Conservation (phyloP, 179 eudicot species). For the Drosera spatulata region DNA sequence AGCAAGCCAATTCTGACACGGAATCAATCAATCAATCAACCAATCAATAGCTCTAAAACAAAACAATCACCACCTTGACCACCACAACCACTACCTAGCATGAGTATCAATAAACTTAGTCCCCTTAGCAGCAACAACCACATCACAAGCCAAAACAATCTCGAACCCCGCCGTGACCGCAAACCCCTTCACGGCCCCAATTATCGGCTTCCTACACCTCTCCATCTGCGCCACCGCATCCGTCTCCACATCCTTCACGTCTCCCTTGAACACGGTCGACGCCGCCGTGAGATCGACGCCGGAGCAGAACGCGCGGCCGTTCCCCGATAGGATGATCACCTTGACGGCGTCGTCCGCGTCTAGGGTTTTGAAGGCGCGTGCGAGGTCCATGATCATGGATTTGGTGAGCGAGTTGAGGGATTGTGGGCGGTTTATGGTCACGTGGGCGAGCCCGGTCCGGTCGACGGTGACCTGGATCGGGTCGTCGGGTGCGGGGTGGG, state of each 20-base stretch:
- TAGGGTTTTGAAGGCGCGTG: slow-evolving; percentile 49
- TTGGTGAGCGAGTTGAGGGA: slow-evolving; percentile 69
- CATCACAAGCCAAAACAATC: slow-evolving; percentile 88
- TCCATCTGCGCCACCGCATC: slow-evolving; percentile 92
- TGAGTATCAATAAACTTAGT: slow-evolving; percentile 92
- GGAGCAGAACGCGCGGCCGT: slow-evolving; percentile 87
- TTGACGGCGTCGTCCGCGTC: slow-evolving; percentile 54
- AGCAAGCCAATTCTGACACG: too few relatives aligned
- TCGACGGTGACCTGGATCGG: slow-evolving; percentile 36
- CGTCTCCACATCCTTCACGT: slow-evolving; percentile 54
- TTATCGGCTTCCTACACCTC: slow-evolving; percentile 58
- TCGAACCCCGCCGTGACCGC: slow-evolving; percentile 95
- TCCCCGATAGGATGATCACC: slow-evolving; percentile 67
- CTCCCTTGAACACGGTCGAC: slow-evolving; percentile 86
- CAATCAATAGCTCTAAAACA: too few relatives aligned
- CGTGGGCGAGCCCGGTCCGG: slow-evolving; percentile 37
- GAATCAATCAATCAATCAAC: too few relatives aligned
- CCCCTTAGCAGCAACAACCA: slow-evolving; percentile 64
- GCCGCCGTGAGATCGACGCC: slow-evolving; percentile 93
- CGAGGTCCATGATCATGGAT: slow-evolving; percentile 57
- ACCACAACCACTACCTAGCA: slow-evolving; percentile 29
- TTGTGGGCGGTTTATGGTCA: slow-evolving; percentile 79
- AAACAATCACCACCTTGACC: background rate
- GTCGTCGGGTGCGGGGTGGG: slow-evolving; percentile 24
- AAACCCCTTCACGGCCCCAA: slow-evolving; percentile 78